Conservation (phyloP, 2,329 filamentous ascomycete genomes). For the Fusarium vanettenii region DNA sequence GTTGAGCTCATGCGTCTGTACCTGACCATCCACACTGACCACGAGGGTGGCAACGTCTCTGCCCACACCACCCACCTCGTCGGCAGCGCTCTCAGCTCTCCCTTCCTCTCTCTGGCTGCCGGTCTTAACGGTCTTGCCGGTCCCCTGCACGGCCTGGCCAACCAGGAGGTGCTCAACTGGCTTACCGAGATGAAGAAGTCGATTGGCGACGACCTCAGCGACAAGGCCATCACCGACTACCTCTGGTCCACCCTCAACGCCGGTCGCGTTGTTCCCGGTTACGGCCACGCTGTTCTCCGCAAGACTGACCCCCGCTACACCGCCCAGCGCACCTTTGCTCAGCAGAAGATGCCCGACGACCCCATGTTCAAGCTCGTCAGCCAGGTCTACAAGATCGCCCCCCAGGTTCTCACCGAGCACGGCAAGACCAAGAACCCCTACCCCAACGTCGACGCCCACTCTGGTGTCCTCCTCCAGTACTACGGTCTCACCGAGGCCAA, state of each 20-base stretch:
- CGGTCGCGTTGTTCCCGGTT: constrained; percentile 96
- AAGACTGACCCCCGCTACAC: constrained; percentile 99
- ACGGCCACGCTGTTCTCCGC: constrained; percentile 98
- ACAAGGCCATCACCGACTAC: constrained; percentile 98
- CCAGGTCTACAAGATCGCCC: constrained; percentile 99
- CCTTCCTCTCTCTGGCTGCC: constrained; percentile 95
- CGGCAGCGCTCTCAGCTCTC: constrained; percentile 94
- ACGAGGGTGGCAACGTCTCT: constrained; percentile 99
- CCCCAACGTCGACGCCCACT: constrained; percentile 99
- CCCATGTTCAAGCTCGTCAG: constrained; percentile 99
- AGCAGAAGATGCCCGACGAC: constrained; percentile 92
- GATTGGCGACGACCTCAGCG: constrained; percentile 93
- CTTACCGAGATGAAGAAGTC: constrained; percentile 98
- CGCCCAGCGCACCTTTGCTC: constrained; percentile 96
- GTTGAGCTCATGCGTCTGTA: constrained; percentile 98
- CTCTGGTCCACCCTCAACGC: constrained; percentile 97
- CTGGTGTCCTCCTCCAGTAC: constrained; percentile 98
- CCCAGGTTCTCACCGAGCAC: constrained; percentile 97
- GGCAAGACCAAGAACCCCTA: constrained; percentile 99
- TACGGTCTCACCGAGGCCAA: constrained; percentile 98
- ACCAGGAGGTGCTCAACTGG: constrained; percentile 99
- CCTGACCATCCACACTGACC: constrained; percentile 99
- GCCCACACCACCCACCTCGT: constrained; percentile 99
- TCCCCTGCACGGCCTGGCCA: constrained; percentile 97
- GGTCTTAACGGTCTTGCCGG: constrained; percentile 98